Percentiles rank a stretch among this genome's conserved stretches.
These are phyloP conservation scores for Erigeron canadensis DNA, from an alignment of 129 eudicot genomes.

Conservation along the genomic window DNA sequence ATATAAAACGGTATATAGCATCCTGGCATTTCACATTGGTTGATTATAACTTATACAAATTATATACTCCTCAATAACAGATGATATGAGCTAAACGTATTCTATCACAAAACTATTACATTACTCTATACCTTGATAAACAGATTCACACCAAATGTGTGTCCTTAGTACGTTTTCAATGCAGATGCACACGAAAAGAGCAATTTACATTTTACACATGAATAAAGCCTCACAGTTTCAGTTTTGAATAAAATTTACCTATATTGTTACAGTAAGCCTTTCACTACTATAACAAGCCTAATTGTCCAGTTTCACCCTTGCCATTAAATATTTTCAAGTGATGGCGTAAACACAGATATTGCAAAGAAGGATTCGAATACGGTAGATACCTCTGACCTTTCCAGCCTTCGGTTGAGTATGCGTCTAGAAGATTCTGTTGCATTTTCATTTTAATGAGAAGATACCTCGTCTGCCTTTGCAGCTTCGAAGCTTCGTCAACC, in stretches of 20 bases:
- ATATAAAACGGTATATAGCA: neutral
- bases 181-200: conserved; percentile 1
- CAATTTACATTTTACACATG: conserved; percentile 8
- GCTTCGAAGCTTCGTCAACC: conserved; percentile 73
- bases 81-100: neutral
- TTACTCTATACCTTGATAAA: neutral
- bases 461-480: conserved; percentile 82
- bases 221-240: neutral
- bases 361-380: conserved; percentile 9
- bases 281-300: neutral
- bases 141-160: conserved; percentile 7
- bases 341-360: conserved; percentile 10
- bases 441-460: conserved; percentile 72
- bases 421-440: conserved; percentile 95
- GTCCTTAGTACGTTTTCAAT: conserved; percentile 2
- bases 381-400: conserved; percentile 91
- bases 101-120: neutral
- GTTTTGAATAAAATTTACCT: neutral
- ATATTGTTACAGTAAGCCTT: neutral
- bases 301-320: conserved; percentile 12
- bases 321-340: neutral
- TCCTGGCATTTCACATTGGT: neutral
- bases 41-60: neutral
- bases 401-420: conserved; percentile 98
- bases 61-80: conserved; percentile 3